Percentiles rank a stretch among this genome's conserved stretches.
These are phyloP conservation scores for Euphorbia tirucalli DNA, from an alignment of 345 rosid genomes.

Conservation along the genomic window DNA sequence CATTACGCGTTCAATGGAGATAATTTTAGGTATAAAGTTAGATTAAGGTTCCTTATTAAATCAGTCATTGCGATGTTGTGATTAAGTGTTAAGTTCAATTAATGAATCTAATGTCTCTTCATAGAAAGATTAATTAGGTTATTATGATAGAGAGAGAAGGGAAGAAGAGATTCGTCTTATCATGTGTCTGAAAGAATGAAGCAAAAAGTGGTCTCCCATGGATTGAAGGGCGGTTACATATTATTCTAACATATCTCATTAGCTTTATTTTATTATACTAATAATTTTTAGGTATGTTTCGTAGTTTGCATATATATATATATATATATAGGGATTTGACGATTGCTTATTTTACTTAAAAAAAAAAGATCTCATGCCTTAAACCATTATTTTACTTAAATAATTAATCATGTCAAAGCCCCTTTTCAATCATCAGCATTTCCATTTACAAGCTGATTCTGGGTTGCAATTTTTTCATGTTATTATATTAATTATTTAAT, in stretches of 20 bases:
- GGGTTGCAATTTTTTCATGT: neutral
- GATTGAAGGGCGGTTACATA: constrained; percentile 20
- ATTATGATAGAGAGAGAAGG: neutral
- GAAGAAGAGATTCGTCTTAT: constrained; percentile 10
- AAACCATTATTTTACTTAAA: constrained; percentile 2
- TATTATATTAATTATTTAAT: neutral
- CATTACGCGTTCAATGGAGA: neutral
- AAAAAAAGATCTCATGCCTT: neutral
- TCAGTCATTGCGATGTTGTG: no score
- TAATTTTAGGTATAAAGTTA: neutral
- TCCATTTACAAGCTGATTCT: constrained; percentile 11
- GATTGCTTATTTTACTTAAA: neutral
- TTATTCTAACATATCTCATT: constrained; percentile 40
- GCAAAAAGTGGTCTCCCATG: constrained; percentile 38
- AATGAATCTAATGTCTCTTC: constrained; percentile 6
- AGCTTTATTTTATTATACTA: constrained; percentile 4
- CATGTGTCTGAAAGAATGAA: constrained; percentile 42
- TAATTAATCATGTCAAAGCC: constrained; percentile 10
- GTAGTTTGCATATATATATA: neutral
- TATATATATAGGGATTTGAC: neutral
- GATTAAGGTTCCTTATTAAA: neutral
- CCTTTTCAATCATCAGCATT: constrained; percentile 27
- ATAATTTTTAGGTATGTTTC: constrained; percentile 9
- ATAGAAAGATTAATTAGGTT: neutral
- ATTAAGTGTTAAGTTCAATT: neutral